These are phyloP conservation scores for Dactylellina haptotyla DNA, from an alignment of 2,329 filamentous ascomycete genomes.

Conservation along the genomic window DNA sequence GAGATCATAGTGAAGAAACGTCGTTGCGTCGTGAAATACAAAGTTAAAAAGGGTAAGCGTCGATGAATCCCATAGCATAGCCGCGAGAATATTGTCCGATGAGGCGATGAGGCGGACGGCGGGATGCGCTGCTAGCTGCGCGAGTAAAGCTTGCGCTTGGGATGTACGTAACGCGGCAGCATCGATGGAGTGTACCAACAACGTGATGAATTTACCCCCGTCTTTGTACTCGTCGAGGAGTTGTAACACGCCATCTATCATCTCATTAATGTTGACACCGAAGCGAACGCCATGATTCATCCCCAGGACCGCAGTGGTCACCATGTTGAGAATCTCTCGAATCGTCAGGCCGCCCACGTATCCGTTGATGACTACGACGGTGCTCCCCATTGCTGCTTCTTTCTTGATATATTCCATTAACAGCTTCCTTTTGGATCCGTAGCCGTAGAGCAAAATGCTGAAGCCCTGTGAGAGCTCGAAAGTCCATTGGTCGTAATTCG, in stretches of 20 bases:
- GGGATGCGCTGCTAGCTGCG: constrained; percentile 78
- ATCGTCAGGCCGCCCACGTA: constrained; percentile 75
- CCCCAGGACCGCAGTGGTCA: constrained; percentile 72
- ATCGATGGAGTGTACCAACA: constrained; percentile 89
- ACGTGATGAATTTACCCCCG: constrained; percentile 67
- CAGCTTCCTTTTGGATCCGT: constrained; percentile 84
- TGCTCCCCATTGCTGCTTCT: constrained; percentile 71
- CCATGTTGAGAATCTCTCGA: constrained; percentile 74
- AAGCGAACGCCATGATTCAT: constrained; percentile 59
- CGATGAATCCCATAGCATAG: constrained; percentile 87
- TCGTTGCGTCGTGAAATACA: constrained; percentile 92
- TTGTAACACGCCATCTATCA: constrained; percentile 62
- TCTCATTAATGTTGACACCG: constrained; percentile 60
- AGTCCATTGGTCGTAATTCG: constrained; percentile 88
- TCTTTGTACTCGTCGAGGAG: constrained; percentile 71
- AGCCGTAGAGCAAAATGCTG: constrained; percentile 90
- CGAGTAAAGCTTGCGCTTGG: constrained; percentile 75
- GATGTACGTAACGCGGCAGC: constrained; percentile 77
- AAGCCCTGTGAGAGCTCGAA: constrained; percentile 90
- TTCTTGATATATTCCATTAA: constrained; percentile 73
- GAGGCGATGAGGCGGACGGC: constrained; percentile 79
- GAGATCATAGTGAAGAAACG: constrained; percentile 77
- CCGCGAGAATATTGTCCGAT: constrained; percentile 86
- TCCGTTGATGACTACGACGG: constrained; percentile 83
- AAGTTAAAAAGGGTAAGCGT: constrained; percentile 86